Evolutionary conservation across 495 filamentous ascomycete genomes (phyloP), one percentile per base, ranked within the genome.

Genomic region (Aspergillus mulundensis): DNA sequence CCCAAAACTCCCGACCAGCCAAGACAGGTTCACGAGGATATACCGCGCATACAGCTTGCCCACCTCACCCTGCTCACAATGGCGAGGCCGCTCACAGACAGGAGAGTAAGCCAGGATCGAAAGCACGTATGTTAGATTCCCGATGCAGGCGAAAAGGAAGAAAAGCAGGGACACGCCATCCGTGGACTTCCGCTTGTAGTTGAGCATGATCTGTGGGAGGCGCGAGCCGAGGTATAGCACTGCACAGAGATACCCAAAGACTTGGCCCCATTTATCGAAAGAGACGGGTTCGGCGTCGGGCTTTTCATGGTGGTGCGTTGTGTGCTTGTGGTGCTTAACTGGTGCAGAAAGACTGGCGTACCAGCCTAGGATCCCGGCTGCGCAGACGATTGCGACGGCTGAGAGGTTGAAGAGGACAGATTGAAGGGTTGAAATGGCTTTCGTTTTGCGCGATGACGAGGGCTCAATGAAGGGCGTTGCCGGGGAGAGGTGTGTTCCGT

Each of bases 81-180:
- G 58, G 12, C 66, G 38, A 3, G 20, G 36, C 64, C 59, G 15
- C 61, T 63, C 24, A 38, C 34, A 4, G 58, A 69, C 50, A 5
- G 54, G 53, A 32, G 54, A 56, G 43, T 53, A 60, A 7, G 90
- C 91, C 43, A 97, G 73, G 39, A 98, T 97, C n/a, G 83, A 88
- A 16, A 96, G 66, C 5, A 97, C 91, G 63, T 95, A 98, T 0
- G 93, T 96, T 52, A 93, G 61, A 64, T 98, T 98, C 3, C 94
- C 94, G 19, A 97, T 80, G 67, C 91, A 96, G 7, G 93, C 94
- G 66, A 98, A 98, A 16, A 97, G 74, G 74, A 98, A 98, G 75
- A 98, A 98, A 0, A 98, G 76, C 61, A 96, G 78, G 18, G 87
- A 91, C 5, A 98, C 84, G 2, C 93, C 94, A 28, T 96, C 92